Evolutionary conservation across 495 filamentous ascomycete species (phyloP).

Genomic region (Lepraria neglecta): DNA sequence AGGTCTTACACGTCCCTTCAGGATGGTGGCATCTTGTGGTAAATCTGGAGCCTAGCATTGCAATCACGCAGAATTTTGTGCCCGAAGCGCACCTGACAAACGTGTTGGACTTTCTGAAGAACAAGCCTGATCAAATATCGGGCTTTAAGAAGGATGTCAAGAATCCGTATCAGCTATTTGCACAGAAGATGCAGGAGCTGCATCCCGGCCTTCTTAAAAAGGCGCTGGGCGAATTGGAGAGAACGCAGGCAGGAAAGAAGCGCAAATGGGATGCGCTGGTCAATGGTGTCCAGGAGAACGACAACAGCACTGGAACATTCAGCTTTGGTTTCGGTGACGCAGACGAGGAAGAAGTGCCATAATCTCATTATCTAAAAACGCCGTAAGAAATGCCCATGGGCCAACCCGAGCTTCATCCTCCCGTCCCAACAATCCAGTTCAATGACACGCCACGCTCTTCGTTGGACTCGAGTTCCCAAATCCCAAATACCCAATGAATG

Average conservation of each 20-base stretch:
- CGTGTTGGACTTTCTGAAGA: conserved; percentile 73
- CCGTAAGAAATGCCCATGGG: neutral
- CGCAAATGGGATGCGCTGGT: conserved; percentile 81
- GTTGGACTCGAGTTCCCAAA: conserved; percentile 67
- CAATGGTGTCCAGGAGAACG: conserved; percentile 39
- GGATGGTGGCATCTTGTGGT: conserved; percentile 98
- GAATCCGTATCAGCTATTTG: conserved; percentile 71
- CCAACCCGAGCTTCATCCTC: too few relatives aligned
- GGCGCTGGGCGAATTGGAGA: conserved; percentile 58
- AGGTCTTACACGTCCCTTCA: conserved; percentile 85
- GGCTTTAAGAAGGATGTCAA: conserved; percentile 71
- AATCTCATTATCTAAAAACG: conserved; percentile 16
- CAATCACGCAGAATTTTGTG: conserved; percentile 95
- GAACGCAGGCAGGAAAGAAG: conserved; percentile 57
- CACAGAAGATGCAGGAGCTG: conserved; percentile 55
- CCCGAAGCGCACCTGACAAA: conserved; percentile 66
- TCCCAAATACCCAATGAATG: conserved; percentile 77
- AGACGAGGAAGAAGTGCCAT: conserved; percentile 53
- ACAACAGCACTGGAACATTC: conserved; percentile 49
- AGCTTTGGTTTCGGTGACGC: conserved; percentile 76
- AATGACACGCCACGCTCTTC: conserved; percentile 92
- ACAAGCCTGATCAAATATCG: conserved; percentile 77
- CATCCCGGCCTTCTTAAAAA: conserved; percentile 61
- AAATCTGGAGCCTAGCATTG: conserved; percentile 75
- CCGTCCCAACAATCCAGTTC: conserved; percentile 11